Percentiles rank a stretch among this genome's conserved stretches.
These are phyloP conservation scores for Cercophora sp. DNA, from an alignment of 495 filamentous ascomycete genomes.

Conservation along the genomic window DNA sequence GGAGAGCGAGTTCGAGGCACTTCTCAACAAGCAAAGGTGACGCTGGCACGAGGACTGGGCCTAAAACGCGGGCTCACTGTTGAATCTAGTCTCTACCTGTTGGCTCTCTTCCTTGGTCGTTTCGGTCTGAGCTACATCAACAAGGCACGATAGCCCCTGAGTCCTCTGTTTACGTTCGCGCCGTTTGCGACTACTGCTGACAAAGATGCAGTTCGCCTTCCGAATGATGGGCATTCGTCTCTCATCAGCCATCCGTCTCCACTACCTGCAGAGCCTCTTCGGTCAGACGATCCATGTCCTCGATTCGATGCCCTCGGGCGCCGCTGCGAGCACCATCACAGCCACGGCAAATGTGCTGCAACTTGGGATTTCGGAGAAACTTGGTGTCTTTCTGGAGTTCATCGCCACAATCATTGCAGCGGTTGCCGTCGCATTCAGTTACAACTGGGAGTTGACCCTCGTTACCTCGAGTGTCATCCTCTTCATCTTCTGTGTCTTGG, in stretches of 20 bases:
- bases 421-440: constrained; percentile 51
- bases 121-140: constrained; percentile 53
- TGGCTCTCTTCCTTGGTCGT: constrained; percentile 61
- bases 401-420: constrained; percentile 48
- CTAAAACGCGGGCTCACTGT: background rate
- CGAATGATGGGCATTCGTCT: constrained; percentile 52
- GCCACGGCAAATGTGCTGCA: constrained; percentile 61
- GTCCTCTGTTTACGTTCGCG: no score
- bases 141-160: no score
- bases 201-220: constrained; percentile 47
- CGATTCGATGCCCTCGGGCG: constrained; percentile 50
- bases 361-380: constrained; percentile 62
- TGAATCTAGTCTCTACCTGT: constrained; percentile 46
- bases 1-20: constrained; percentile 21
- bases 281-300: constrained; percentile 49
- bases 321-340: constrained; percentile 58
- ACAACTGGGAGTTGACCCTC: constrained; percentile 55
- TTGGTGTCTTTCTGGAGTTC: constrained; percentile 51
- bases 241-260: constrained; percentile 50
- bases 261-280: constrained; percentile 50
- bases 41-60: background rate
- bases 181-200: no score
- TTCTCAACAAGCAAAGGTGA: constrained; percentile 29
- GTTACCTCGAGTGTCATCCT: constrained; percentile 54
- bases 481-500: constrained; percentile 54